phyloP scores from a whole-genome alignment of 306 rosid genomes.

The Cicer judaicum region DNA sequence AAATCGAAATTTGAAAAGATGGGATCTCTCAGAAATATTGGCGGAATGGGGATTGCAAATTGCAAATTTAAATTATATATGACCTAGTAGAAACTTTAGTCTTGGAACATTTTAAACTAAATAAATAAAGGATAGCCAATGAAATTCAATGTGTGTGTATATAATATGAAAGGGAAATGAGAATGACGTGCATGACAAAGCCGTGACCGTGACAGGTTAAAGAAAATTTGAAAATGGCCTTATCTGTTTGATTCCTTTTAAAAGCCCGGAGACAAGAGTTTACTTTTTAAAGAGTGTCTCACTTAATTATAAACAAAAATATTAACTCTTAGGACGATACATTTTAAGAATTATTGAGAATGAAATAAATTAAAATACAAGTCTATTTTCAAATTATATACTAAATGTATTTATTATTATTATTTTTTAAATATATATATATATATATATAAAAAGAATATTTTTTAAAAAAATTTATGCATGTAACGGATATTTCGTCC shows the following conservation, averaged over 20 bases:
- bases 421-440: too few species aligned
- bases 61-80: not conserved
- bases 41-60: not conserved
- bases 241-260: not conserved
- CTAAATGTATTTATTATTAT: too few species aligned
- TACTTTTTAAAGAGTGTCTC: not conserved
- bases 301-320: too few species aligned
- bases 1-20: not conserved
- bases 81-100: not conserved
- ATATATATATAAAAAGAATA: too few species aligned
- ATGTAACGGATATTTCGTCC: too few species aligned
- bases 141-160: not conserved
- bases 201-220: not conserved
- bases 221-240: not conserved
- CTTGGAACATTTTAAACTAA: not conserved
- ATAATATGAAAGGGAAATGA: not conserved
- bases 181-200: slow-evolving; percentile 10
- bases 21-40: slow-evolving; percentile 4
- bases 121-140: too few species aligned
- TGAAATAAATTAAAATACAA: too few species aligned
- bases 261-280: not conserved
- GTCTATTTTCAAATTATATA: too few species aligned
- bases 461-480: too few species aligned
- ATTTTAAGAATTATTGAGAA: too few species aligned
- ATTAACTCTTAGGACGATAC: too few species aligned